phyloP scores from a whole-genome alignment of 2,329 filamentous ascomycete genomes.

The Paecilomyces formosus region DNA sequence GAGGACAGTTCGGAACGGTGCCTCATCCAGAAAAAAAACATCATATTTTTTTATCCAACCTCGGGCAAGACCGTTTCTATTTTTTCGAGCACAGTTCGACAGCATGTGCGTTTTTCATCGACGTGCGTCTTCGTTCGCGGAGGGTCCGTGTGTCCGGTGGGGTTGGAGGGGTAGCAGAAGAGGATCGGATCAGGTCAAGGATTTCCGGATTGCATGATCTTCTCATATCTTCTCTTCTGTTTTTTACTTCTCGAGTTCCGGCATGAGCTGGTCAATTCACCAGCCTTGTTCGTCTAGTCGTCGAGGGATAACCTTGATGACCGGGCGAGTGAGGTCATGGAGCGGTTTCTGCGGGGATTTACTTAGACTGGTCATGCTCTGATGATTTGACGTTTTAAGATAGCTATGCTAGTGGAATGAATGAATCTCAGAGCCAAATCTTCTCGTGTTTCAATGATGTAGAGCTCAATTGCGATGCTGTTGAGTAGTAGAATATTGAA shows the following conservation, averaged over 20 bases:
- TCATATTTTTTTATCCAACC: constrained; percentile 1
- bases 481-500: not conserved
- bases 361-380: constrained; percentile 13
- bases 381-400: constrained; percentile 3
- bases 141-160: constrained; percentile 28
- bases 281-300: not conserved
- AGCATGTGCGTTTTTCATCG: not conserved
- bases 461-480: not conserved
- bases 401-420: constrained; percentile 15
- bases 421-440: constrained; percentile 4
- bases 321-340: constrained; percentile 15
- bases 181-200: not conserved
- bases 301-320: not conserved
- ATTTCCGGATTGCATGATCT: not conserved
- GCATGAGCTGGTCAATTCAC: constrained; percentile 29
- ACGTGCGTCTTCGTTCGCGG: constrained; percentile 13
- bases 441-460: not conserved
- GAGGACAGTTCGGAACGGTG: not conserved
- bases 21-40: constrained; percentile 10
- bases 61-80: constrained; percentile 12
- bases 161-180: constrained; percentile 21
- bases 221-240: constrained; percentile 7
- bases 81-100: constrained; percentile 9
- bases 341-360: constrained; percentile 30
- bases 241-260: constrained; percentile 12